Base-by-base conservation (phyloP, 225 moss, liverwort and hornwort genomes). In the Sphagnum contortum region DNA sequence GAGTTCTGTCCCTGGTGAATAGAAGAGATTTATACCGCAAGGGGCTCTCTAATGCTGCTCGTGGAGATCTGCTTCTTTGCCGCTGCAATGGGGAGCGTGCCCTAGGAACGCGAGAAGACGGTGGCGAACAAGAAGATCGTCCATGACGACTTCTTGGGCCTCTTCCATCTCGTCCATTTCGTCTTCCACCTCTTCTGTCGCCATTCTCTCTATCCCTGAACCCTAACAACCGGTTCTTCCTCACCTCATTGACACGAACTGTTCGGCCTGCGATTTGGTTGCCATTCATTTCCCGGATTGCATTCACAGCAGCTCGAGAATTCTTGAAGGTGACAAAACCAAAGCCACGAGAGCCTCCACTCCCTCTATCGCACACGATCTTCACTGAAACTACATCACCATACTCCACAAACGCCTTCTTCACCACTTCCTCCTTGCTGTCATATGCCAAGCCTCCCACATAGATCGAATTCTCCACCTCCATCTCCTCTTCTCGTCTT, bases 281-380 rank as follows among this genome's bases (percentile, higher is more conserved):
- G 11, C 96, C 96, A 71, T 98, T 92, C 77, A 98, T 77, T 64
- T 88, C 92, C 47, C 83, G 79, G 45, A 98, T 98, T n/a, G 96
- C 96, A 77, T 90, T 86, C 51, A 70, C 77, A 14, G 96, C 96
- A 63, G 96, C 81, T 53, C 90, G 84, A 49, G 96, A 90, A 74
- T 90, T 90, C n/a, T 90, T 85, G 70, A 98, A 98, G 0, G 96
- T 90, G 45, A 98, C 92, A 57, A 98, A 98, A 2, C 92, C 92
- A 68, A 98, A 96, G 45, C 96, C 96, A 13, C 96, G 84, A 12
- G 96, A 98, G 74, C 92, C 90, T 12, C 96, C 90, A 53, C 90
- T 88, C 73, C 92, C 96, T 49, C 92, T 88, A 67, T 98, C 96
- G 48, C 92, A 98, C 12, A 98, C 90, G 68, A 98, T 98, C 85